phyloP scores from a whole-genome alignment of 768 basidiomycete species.

The Mycena crocata region DNA sequence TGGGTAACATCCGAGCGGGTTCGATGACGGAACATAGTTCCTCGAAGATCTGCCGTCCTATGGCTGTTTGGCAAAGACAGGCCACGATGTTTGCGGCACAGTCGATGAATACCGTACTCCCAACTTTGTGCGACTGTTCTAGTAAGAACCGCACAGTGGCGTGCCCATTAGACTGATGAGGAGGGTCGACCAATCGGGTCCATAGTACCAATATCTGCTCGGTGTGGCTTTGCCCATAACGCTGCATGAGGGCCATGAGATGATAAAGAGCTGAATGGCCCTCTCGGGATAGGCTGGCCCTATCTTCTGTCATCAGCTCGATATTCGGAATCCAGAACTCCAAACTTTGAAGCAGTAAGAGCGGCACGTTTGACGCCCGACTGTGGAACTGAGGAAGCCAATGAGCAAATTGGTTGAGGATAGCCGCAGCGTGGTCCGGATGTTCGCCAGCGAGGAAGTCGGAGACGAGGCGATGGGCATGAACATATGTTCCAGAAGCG shows the following conservation, averaged over 20 bases:
- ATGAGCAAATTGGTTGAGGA: slow-evolving; percentile 77
- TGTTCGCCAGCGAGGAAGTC: slow-evolving; percentile 85
- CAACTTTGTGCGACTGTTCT: slow-evolving; percentile 88
- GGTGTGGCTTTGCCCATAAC: slow-evolving; percentile 77
- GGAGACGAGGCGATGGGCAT: slow-evolving; percentile 82
- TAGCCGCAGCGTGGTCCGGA: slow-evolving; percentile 68
- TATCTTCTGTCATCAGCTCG: slow-evolving; percentile 73
- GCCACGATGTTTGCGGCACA: slow-evolving; percentile 87
- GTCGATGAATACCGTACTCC: slow-evolving; percentile 79
- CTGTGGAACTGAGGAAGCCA: slow-evolving; percentile 78
- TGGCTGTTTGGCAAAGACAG: slow-evolving; percentile 81
- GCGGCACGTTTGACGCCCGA: slow-evolving; percentile 56
- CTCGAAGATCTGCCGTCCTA: slow-evolving; percentile 79
- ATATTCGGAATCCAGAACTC: slow-evolving; percentile 88
- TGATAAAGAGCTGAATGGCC: slow-evolving; percentile 80
- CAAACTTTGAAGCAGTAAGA: slow-evolving; percentile 80
- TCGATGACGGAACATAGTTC: slow-evolving; percentile 89
- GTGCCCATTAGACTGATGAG: slow-evolving; percentile 79
- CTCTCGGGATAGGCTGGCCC: slow-evolving; percentile 63
- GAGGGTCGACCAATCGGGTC: slow-evolving; percentile 79
- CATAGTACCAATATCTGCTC: slow-evolving; percentile 87
- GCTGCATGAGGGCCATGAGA: slow-evolving; percentile 83
- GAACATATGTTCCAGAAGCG: slow-evolving; percentile 80
- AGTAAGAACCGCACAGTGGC: slow-evolving; percentile 86
- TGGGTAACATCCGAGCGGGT: slow-evolving; percentile 85